Evolutionary conservation across 305 asterid species (phyloP), one percentile per base, ranked within the genome.

Genomic region (Fraxinus paxiana): DNA sequence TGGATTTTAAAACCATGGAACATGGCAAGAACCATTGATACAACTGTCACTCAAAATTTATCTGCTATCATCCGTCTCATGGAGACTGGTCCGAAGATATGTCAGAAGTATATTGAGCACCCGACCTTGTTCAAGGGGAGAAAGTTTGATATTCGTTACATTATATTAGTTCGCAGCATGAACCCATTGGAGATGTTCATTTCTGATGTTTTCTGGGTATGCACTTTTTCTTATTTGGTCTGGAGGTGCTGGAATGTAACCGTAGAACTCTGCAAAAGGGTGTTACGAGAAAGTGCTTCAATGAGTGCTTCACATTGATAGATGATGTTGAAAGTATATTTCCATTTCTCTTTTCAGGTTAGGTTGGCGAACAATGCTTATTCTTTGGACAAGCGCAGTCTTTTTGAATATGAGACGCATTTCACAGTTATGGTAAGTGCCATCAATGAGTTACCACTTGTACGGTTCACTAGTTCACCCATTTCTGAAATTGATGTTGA

Each of bases 1-100:
- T 96, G 99, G 99, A 96, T 96, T 84, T 88, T 96, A 75, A 96
- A 96, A 88, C 99, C 98, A 78, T 96, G 99, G 99, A 96, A 96
- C 90, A 96, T 96, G 99, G 99, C 99, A 80, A 92, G 99, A 87
- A 96, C 98, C 31, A 96, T 96, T 74, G 98, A 96, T 84, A 96
- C 98, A 38, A 89, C 94, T 43, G 93, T 96, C 56, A 91, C 97
- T 73, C 91, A 92, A 80, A 90, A 86, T 84, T 87, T 96, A 84
- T 86, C 97, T 61, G 92, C 95, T 37, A 93, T 96, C 82, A 92
- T 96, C 79, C 98, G 99, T 77, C 95, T 96, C 83, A 94, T 96
- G 98, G 98, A 94, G 85, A 94, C 99, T 75, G 97, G 97, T 78
- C 99, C 99, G 37, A 96, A 96, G 90, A 90, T 96, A 81, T 91